Evolutionary conservation across 108 stramenopile species (phyloP).

Genomic region (Stephanodiscus triporus): DNA sequence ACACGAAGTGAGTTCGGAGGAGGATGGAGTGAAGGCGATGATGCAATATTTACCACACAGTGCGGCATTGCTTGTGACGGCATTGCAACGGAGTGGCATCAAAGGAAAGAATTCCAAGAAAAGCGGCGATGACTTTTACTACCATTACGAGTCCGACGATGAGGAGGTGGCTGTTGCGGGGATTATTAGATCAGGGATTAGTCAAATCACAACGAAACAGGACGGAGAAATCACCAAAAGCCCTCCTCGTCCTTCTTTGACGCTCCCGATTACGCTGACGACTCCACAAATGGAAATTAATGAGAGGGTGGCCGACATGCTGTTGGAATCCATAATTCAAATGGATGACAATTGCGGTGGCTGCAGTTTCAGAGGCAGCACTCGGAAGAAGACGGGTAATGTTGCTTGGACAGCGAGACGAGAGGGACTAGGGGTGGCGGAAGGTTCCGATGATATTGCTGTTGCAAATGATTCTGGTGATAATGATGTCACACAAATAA

Average conservation of each 20-base stretch:
- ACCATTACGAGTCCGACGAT: background rate
- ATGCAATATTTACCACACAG: slow-evolving; percentile 40
- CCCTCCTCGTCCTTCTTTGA: background rate
- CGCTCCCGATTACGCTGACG: background rate
- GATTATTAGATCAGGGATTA: background rate
- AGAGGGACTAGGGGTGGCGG: background rate
- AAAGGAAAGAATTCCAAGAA: background rate
- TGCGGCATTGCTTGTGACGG: slow-evolving; percentile 34
- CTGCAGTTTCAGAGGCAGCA: background rate
- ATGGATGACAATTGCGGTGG: slow-evolving; percentile 15
- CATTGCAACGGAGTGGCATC: slow-evolving; percentile 21
- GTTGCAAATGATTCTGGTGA: background rate
- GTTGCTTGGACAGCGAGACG: background rate
- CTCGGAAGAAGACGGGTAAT: background rate
- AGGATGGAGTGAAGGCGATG: background rate
- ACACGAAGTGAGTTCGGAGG: background rate
- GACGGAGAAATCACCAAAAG: background rate
- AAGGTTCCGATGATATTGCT: background rate
- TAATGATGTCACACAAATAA: background rate
- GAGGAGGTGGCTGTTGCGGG: background rate
- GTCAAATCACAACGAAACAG: background rate
- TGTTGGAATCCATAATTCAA: slow-evolving; percentile 29
- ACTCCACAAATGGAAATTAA: slow-evolving; percentile 15
- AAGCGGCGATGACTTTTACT: background rate
- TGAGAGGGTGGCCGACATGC: slow-evolving; percentile 29